Percentiles rank a stretch among this genome's conserved stretches.
Evolutionary conservation across 257 asterid genomes (phyloP).

Genomic region (Plantago major): DNA sequence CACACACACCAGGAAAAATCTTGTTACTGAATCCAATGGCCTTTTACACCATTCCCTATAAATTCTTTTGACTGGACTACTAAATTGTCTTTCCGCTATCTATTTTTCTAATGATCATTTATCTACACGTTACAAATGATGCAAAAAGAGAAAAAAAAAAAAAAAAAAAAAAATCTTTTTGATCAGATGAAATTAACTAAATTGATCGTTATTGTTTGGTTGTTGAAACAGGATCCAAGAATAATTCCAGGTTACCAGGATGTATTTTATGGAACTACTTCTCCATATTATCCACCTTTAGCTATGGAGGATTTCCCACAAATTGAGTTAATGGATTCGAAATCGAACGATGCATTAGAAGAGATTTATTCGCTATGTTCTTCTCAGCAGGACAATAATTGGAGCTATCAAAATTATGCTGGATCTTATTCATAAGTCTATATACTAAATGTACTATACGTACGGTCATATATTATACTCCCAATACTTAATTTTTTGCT

Average conservation of each 20-base stretch:
- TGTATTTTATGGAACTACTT: conserved; percentile 18
- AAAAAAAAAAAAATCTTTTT: background rate
- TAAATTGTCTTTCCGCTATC: conserved; percentile 31
- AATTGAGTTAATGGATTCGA: conserved; percentile 30
- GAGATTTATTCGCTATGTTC: conserved; percentile 42
- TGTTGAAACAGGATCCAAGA: conserved; percentile 33
- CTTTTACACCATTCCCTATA: conserved; percentile 47
- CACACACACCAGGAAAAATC: conserved; percentile 24
- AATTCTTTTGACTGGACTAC: conserved; percentile 45
- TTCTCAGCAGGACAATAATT: conserved; percentile 18
- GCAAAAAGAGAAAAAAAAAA: background rate
- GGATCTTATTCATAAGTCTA: conserved; percentile 18
- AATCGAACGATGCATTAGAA: conserved; percentile 24
- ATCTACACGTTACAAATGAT: conserved; percentile 7
- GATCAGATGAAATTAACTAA: no score
- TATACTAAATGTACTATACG: background rate
- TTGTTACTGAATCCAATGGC: conserved; percentile 22
- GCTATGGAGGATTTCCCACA: conserved; percentile 42
- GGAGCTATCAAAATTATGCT: conserved; percentile 26
- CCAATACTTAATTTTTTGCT: background rate
- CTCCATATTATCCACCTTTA: conserved; percentile 29
- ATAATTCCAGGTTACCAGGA: conserved; percentile 14
- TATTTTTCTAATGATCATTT: background rate
- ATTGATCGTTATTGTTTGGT: background rate
- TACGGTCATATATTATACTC: conserved; percentile 8